Percentiles rank a stretch among this genome's conserved stretches.
Evolutionary conservation across 441 rosid genomes (phyloP).

Genomic region (Viola pubescens): DNA sequence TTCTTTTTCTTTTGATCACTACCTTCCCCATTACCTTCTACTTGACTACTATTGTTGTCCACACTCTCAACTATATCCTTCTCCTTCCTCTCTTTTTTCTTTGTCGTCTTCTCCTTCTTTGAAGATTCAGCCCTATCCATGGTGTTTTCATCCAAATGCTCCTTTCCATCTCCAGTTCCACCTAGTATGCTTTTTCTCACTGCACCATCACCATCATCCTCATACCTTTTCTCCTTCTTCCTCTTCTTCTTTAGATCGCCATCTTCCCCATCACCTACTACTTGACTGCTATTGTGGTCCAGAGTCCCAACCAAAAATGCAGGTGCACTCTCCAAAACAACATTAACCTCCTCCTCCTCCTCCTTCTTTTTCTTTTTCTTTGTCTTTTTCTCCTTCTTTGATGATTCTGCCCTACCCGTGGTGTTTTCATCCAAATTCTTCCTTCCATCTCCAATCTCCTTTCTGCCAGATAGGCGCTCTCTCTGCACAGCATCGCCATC

Average conservation of each 20-base stretch:
- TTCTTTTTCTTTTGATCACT: too few relatives aligned
- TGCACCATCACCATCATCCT: not conserved
- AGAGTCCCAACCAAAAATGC: not conserved
- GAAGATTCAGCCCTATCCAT: not conserved
- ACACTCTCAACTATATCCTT: not conserved
- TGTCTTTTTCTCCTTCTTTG: not conserved
- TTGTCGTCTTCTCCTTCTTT: not conserved
- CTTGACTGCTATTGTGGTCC: not conserved
- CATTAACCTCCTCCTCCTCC: too few relatives aligned
- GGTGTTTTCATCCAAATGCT: not conserved
- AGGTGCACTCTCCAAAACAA: too few relatives aligned
- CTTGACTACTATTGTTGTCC: too few relatives aligned
- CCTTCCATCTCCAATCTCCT: not conserved
- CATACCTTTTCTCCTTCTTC: not conserved
- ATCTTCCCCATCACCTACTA: not conserved
- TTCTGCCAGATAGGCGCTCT: not conserved
- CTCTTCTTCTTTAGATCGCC: not conserved
- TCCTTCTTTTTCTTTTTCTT: not conserved
- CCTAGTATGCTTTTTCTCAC: not conserved
- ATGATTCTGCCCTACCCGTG: not conserved
- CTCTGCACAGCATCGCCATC: not conserved
- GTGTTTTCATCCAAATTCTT: not conserved
- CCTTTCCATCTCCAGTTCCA: not conserved
- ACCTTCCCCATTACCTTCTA: too few relatives aligned
- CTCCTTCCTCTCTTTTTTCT: not conserved